Evolutionary conservation across 2,329 filamentous ascomycete genomes (phyloP), one percentile per base, ranked within the genome.

Genomic region (Ascomycota sp.): DNA sequence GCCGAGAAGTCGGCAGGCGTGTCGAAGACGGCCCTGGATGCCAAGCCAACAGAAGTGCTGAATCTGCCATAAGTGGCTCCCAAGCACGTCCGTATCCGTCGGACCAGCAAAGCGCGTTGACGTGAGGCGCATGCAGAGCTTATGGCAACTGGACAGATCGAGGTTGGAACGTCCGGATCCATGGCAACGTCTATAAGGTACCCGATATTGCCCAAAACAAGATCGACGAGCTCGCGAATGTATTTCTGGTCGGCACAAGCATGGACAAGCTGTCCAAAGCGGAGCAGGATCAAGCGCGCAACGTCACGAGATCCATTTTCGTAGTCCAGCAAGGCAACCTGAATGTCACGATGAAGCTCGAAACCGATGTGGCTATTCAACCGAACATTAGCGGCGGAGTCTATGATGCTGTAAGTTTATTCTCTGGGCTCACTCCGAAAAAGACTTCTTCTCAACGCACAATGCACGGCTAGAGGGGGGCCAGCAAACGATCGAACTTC

Each of bases 101-200:
- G n/a, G 11, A 13, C 15, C 19, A 9, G 4, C 7, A 2, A 13
- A 6, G 8, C 25, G 9, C 10, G 7, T n/a, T 23, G n/a, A 7
- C 9, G 17, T 24, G 11, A 15, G 11, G 4, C 30, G n/a, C n/a
- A n/a, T n/a, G n/a, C n/a, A 63, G 57, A n/a, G 57, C 58, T 8
- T 76, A 76, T 38, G 78, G 62, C n/a, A 85, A 85, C 38, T 85
- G 75, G 70, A 83, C 78, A 2, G 59, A 72, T n/a, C 51, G 69
- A 33, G 75, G 75, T 22, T 85, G 79, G 79, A 80, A 73, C 36
- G 61, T 83, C 4, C 64, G 76, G 20, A 68, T 83, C 36, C 78
- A 77, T 38, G 79, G 78, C 39, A 82, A 82, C 42, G 72, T 83
- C n/a, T 85, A 74, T 59, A 83, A 82, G 48, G 65, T 76, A 36